Evolutionary conservation across 2,329 filamentous ascomycete genomes (phyloP).

Genomic region (Aspergillus flavus): DNA sequence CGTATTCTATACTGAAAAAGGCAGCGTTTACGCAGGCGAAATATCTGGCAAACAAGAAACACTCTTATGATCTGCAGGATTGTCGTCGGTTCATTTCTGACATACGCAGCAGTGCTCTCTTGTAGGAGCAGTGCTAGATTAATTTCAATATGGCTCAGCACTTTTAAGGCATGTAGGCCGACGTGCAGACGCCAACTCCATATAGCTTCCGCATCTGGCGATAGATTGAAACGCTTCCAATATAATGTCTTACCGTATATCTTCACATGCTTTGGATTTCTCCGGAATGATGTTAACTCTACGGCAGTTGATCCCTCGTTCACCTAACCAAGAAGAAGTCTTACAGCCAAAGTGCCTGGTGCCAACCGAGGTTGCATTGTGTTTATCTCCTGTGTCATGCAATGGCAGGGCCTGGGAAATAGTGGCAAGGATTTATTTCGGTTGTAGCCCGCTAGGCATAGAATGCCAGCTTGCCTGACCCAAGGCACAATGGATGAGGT

Average conservation of each 20-base stretch:
- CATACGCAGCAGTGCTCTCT: background rate
- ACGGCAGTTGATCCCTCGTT: background rate
- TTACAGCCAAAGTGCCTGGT: no score
- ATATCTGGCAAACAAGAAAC: background rate
- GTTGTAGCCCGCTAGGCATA: background rate
- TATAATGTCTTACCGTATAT: background rate
- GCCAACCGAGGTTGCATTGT: no score
- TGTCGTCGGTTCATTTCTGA: background rate
- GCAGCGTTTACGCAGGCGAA: background rate
- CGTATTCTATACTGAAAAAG: background rate
- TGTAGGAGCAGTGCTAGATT: background rate
- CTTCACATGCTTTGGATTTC: background rate
- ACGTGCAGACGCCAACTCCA: no score
- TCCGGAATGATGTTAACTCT: no score
- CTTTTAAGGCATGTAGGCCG: no score
- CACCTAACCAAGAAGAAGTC: no score
- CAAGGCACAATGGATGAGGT: no score
- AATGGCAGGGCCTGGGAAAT: background rate
- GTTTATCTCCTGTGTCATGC: background rate
- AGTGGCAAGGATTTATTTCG: background rate
- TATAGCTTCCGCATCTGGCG: background rate
- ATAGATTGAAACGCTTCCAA: background rate
- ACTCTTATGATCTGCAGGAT: background rate
- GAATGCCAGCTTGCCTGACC: no score
- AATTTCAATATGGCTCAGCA: background rate